Conservation (phyloP, 257 asterid genomes). For the Solanum corneliomulleri region DNA sequence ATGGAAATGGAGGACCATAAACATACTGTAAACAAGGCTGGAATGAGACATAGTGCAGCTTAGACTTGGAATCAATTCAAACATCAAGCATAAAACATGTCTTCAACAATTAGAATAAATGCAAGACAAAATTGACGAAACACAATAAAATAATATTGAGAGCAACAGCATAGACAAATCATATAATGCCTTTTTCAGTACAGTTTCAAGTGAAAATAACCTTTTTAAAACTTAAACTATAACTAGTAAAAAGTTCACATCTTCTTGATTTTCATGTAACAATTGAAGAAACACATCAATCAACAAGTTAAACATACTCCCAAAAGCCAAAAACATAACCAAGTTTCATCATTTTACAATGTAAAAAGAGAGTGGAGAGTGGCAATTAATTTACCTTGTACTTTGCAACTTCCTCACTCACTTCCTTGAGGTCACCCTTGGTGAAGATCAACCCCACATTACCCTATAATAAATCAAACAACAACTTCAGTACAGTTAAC, state of each 20-base stretch:
- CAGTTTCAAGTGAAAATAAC: neutral
- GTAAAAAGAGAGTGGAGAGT: too few relatives aligned
- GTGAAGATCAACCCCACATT: slow-evolving; percentile 94
- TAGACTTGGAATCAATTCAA: neutral
- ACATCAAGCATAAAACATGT: neutral
- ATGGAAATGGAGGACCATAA: neutral
- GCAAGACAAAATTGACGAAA: neutral
- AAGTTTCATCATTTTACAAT: neutral
- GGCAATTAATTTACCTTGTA: slow-evolving; percentile 44
- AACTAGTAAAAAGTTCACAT: neutral
- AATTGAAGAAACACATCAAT: neutral
- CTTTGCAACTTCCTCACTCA: slow-evolving; percentile 87
- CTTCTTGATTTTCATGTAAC: neutral
- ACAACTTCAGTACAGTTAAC: neutral
- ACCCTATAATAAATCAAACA: slow-evolving; percentile 31
- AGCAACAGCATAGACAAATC: neutral
- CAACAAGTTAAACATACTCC: neutral
- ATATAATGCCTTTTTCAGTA: neutral
- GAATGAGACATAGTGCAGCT: neutral
- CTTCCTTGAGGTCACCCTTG: slow-evolving; percentile 96
- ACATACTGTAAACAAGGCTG: neutral
- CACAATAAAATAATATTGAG: neutral
- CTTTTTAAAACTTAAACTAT: neutral
- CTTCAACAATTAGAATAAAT: neutral
- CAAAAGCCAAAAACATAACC: neutral